phyloP scores from a whole-genome alignment of 2,329 filamentous ascomycete genomes.

The Clonostachys rosea region DNA sequence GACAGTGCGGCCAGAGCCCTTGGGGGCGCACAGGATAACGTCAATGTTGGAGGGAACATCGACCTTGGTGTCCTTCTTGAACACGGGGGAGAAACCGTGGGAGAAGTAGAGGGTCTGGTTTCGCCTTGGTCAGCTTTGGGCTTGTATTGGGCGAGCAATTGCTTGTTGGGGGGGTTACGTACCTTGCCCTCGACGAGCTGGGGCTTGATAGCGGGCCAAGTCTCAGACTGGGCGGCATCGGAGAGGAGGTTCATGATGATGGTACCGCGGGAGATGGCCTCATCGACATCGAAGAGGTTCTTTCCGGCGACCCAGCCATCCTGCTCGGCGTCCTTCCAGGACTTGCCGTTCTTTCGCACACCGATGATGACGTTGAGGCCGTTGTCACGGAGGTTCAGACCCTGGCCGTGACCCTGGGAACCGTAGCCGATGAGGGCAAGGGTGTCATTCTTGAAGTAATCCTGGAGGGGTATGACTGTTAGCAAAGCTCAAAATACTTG shows the following conservation, averaged over 20 bases:
- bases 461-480: constrained; percentile 40
- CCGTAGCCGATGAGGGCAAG: constrained; percentile 98
- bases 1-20: constrained; percentile 98
- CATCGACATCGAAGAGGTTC: constrained; percentile 98
- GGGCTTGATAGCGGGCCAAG: constrained; percentile 97
- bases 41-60: constrained; percentile 94
- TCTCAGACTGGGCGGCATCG: constrained; percentile 97
- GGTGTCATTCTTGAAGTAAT: constrained; percentile 99
- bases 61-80: constrained; percentile 99
- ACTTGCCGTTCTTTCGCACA: constrained; percentile 96
- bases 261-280: constrained; percentile 89
- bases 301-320: constrained; percentile 98
- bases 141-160: not conserved
- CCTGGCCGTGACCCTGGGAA: constrained; percentile 97
- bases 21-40: constrained; percentile 98
- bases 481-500: not conserved
- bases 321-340: constrained; percentile 95
- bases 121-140: not conserved
- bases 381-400: constrained; percentile 99
- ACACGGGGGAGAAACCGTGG: constrained; percentile 99
- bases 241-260: constrained; percentile 99
- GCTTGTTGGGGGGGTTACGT: constrained; percentile 18
- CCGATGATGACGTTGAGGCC: constrained; percentile 98
- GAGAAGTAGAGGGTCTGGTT: constrained; percentile 97
- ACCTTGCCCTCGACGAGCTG: constrained; percentile 98